These are phyloP conservation scores for Gloeopeniophorella convolvens DNA, from an alignment of 768 basidiomycete species.

Conservation along the genomic window DNA sequence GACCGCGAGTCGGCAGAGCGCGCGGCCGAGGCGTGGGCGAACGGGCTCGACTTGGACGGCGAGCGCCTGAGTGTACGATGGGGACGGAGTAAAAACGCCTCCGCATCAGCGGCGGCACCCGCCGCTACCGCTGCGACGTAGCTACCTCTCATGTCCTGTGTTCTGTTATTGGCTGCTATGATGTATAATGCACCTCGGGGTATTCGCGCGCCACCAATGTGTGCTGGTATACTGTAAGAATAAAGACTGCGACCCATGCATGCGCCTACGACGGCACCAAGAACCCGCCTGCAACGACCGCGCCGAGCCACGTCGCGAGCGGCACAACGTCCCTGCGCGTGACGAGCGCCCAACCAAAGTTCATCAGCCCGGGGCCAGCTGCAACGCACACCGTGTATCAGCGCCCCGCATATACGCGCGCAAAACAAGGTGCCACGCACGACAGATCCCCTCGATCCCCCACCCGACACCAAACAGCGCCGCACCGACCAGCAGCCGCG, in stretches of 20 bases:
- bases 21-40: constrained; percentile 86
- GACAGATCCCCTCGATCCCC: constrained; percentile 56
- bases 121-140: not conserved
- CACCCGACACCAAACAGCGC: constrained; percentile 57
- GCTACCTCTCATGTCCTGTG: not conserved
- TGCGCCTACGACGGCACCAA: constrained; percentile 11
- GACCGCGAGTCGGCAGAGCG: constrained; percentile 76
- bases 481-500: constrained; percentile 42
- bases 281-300: constrained; percentile 26
- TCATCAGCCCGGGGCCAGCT: constrained; percentile 62
- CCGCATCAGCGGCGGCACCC: not conserved
- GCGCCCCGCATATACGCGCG: not conserved
- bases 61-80: constrained; percentile 73
- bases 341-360: constrained; percentile 45
- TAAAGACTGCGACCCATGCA: not conserved
- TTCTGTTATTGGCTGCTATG: constrained; percentile 3
- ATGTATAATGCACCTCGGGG: constrained; percentile 8
- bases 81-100: constrained; percentile 62
- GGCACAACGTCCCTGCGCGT: constrained; percentile 30
- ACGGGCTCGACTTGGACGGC: constrained; percentile 81
- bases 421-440: constrained; percentile 36
- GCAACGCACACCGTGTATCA: constrained; percentile 4
- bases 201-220: not conserved
- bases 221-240: constrained; percentile 4
- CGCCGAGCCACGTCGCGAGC: constrained; percentile 36